Evolutionary conservation across 169 alveolate genomes (phyloP), one percentile per base, ranked within the genome.

Genomic region (Ichthyophthirius multifiliis): DNA sequence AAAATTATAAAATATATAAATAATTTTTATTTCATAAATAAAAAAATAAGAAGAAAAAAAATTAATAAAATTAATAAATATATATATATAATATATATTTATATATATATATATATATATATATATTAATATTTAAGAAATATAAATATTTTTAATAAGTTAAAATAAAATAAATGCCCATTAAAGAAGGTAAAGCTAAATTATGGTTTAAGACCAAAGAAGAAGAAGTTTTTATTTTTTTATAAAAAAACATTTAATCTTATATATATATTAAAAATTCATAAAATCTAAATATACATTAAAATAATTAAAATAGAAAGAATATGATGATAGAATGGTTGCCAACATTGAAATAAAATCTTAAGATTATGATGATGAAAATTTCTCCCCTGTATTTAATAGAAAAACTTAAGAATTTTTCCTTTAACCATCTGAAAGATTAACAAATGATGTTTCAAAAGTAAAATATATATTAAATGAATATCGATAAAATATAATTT

Each of bases 321-420:
- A 74, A 27, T 81, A 81, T 73, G 86, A 81, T 71, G 86, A 81
- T 35, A 67, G 35, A 71, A 81, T 81, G 86, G 73, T 81, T 81
- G 65, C 86, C 31, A 81, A 81, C 71, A 81, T 81, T 63, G 86
- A 81, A 73, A 55, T 81, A 65, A 81, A 81, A 45, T 73, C 82
- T 34, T 47, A 46, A 39, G 86, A 81, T 71, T 81, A 37, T 43
- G 86, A 81, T 45, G 86, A 81, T 81, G 86, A 81, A 73, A 81
- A 81, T 65, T 81, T 81, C 62, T 81, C 86, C 0, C 86, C 86
- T 15, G 86, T 81, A 34, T 81, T 81, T 47, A 81, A 47, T 63
- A 81, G 86, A 55, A 55, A 55, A 45, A 81, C 76, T 46, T 35
- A 81, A 43, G 86, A 81, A 81, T 71, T 46, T 82, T 81, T 81